Base-by-base conservation (phyloP, 1,284 basidiomycete species). In the Trichosporon ovoides region DNA sequence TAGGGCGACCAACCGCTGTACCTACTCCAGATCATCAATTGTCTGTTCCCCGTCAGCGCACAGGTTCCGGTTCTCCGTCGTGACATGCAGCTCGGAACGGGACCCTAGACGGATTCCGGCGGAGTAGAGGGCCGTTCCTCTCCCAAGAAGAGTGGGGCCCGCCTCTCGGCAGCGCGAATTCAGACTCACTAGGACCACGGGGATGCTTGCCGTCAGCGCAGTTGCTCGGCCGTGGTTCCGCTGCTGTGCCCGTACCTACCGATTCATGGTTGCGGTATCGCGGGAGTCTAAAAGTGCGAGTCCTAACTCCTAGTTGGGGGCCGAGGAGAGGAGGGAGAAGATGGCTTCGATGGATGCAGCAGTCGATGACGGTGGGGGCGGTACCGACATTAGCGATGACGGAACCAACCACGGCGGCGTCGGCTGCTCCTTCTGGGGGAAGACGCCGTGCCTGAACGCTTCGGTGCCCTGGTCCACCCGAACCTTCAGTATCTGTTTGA, bases 21-120 rank as follows among this genome's bases (percentile, higher is more conserved):
- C 61, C 20, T 35, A 64, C 62, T 64, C 62, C 28, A 64, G 28
- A 37, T 64, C 59, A 40, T 64, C 62, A 40, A 64, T 61, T 13
- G 62, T 59, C 59, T 61, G 40, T 6, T n/a, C 28, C 7, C 22
- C 4, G 28, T 48, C 24, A 48, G 43, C 16, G n/a, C 12, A 18
- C 18, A 18, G 16, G 40, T 20, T 36, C 20, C 20, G 18, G 20
- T 31, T 4, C 28, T 31, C 28, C 28, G 28, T 9, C 28, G 28
- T 31, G 28, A 31, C 28, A 31, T 9, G n/a, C n/a, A 28, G 52
- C 20, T n/a, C 22, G 13, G 52, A 53, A 22, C 18, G 38, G 18
- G 9, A 18, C 38, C 38, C 20, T 38, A 38, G 38, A 13, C 20
- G 38, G 20, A 43, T 43, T 43, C 13, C 43, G 24, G 11, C 43